Conservation (phyloP, 78 protist genomes). For the Blattamonas nauphoetae region DNA sequence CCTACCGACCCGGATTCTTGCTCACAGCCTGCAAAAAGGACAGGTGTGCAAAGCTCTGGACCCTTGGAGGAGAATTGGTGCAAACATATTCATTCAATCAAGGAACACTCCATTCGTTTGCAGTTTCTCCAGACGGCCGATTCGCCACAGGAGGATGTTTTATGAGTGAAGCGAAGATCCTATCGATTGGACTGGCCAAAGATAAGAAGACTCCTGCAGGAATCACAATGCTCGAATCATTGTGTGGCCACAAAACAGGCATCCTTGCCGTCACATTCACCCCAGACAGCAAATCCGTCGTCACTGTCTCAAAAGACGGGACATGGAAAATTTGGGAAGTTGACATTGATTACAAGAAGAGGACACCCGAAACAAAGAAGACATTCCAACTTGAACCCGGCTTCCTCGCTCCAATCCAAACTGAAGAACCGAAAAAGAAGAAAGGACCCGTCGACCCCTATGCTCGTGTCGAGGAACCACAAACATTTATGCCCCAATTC, state of each 20-base stretch:
- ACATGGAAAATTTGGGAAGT: not conserved
- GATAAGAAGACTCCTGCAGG: not conserved
- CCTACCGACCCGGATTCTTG: not conserved
- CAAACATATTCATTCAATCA: not conserved
- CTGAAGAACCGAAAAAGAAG: no score
- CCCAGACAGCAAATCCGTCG: not conserved
- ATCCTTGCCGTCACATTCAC: not conserved
- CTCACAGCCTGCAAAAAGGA: not conserved
- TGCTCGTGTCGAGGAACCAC: no score
- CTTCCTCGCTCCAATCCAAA: not conserved
- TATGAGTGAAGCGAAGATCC: not conserved
- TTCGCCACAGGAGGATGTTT: not conserved
- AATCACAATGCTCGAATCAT: not conserved
- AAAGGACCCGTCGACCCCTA: no score
- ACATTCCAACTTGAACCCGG: not conserved
- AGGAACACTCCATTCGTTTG: not conserved
- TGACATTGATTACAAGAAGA: not conserved
- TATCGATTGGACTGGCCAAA: not conserved
- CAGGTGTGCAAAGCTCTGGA: not conserved
- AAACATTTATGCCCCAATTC: no score
- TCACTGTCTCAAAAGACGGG: not conserved
- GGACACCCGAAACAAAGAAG: not conserved
- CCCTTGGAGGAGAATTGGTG: not conserved
- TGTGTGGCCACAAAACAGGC: not conserved
- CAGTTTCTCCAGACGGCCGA: not conserved